Percentiles rank a stretch among this genome's conserved stretches.
These are phyloP conservation scores for Cynanchum wilfordii DNA, from an alignment of 257 asterid species.

Conservation along the genomic window DNA sequence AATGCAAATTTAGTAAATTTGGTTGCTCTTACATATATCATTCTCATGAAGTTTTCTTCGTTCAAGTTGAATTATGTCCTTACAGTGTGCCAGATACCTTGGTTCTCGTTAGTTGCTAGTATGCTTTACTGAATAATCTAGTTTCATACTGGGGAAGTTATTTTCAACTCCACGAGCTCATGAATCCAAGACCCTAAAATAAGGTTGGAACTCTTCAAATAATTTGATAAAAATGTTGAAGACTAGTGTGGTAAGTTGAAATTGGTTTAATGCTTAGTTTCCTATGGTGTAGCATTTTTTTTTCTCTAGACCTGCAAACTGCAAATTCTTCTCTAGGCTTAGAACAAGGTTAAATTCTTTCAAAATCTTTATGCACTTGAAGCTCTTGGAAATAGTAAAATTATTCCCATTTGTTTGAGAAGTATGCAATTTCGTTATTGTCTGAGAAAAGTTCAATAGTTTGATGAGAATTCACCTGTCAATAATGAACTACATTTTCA, in stretches of 20 bases:
- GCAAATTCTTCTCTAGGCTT: neutral
- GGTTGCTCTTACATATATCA: neutral
- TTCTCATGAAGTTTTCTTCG: neutral
- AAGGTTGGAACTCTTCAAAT: neutral
- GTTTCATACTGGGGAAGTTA: neutral
- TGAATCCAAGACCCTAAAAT: neutral
- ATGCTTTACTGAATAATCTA: neutral
- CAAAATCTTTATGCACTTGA: neutral
- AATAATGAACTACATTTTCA: neutral
- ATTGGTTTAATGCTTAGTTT: neutral
- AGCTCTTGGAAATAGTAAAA: neutral
- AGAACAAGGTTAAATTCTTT: neutral
- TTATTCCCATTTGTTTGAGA: neutral
- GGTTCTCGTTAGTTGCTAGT: neutral
- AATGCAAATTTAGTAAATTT: neutral
- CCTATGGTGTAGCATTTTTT: neutral
- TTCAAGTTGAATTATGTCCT: neutral
- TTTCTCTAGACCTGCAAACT: neutral
- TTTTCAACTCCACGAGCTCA: neutral
- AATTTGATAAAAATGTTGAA: neutral
- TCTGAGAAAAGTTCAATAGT: neutral
- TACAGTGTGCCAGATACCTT: neutral
- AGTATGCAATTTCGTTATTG: neutral
- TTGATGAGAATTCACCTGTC: slow-evolving; percentile 7
- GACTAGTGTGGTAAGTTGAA: neutral